Evolutionary conservation across 2,329 filamentous ascomycete genomes (phyloP), one percentile per base, ranked within the genome.

Genomic region (Aquanectria penicillioides): DNA sequence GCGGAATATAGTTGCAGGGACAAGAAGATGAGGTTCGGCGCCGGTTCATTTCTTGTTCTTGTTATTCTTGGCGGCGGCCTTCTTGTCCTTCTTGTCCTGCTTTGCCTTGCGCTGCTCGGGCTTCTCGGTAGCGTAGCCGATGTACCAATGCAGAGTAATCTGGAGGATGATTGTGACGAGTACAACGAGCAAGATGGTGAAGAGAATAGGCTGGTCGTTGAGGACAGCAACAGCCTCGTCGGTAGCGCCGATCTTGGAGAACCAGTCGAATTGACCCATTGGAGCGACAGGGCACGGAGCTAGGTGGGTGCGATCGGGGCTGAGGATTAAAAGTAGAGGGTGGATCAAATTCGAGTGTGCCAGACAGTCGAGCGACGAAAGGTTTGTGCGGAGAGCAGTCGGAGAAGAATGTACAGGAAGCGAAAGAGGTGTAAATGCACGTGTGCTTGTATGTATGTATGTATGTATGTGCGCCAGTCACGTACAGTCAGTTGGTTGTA

Each of bases 181-280:
- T 58, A 84, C 83, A 70, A 86, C 72, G 62, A 87, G 62, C 59
- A 88, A 81, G 62, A 83, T 82, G 63, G 79, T 83, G 75, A 87
- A 86, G 51, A 87, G 77, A 60, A 82, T 76, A 18, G 85, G 85
- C 73, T 88, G 85, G 68, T 87, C 84, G 75, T 87, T 87, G 71
- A 88, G 78, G 50, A 82, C 80, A 63, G 83, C 83, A 67, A 88
- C 83, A 65, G 84, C 85, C 71, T 86, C 75, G 29, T 79, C 76
- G 15, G 85, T 87, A 44, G 85, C 85, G 73, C 85, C 85, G 66
- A 88, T 81, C 58, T 75, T 80, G 67, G 69, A 69, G 65, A 88
- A 81, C 78, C 82, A 88, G 72, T 82, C 82, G 71, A 87, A 87
- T 71, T 84, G 78, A 61, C 80, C 83, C 77, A 81, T 81, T 29